A percentile compares a stretch with the other conserved stretches of the same genome.
Conservation (phyloP, 1,139 yeast species). For the Spencermartinsiella ligniputridi region DNA sequence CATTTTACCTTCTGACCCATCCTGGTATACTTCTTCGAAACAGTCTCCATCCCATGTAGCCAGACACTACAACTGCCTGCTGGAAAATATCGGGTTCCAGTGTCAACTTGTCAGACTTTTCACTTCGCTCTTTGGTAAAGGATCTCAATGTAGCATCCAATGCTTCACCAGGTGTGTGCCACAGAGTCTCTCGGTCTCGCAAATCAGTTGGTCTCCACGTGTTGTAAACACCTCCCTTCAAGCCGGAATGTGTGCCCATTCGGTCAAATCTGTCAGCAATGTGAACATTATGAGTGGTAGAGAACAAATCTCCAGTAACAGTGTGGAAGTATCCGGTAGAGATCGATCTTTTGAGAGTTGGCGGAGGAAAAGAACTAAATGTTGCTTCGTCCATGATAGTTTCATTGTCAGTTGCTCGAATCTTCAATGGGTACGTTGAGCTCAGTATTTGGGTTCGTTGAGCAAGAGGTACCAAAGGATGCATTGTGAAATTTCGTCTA, state of each 20-base stretch:
- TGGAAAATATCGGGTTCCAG: constrained; percentile 22
- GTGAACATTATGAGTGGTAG: constrained; percentile 22
- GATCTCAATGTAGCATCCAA: neutral
- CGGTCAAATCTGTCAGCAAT: constrained; percentile 17
- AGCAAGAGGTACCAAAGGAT: constrained; percentile 26
- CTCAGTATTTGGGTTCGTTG: constrained; percentile 21
- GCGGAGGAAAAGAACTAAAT: constrained; percentile 1
- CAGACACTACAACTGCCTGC: constrained; percentile 24
- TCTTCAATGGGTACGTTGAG: constrained; percentile 20
- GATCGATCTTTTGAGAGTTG: neutral
- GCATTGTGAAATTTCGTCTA: constrained; percentile 11
- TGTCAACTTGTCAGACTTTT: neutral
- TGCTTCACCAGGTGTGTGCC: neutral
- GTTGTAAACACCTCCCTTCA: neutral
- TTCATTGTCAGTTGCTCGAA: constrained; percentile 27
- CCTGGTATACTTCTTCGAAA: constrained; percentile 19
- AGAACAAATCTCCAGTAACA: constrained; percentile 22
- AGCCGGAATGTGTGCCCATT: constrained; percentile 2
- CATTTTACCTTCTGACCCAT: constrained; percentile 18
- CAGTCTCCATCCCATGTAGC: constrained; percentile 25
- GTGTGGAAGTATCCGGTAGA: constrained; percentile 1
- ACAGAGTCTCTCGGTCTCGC: neutral
- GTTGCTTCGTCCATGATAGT: constrained; percentile 23
- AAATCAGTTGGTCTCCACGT: neutral
- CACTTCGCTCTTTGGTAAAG: neutral